Evolutionary conservation across 108 stramenopile species (phyloP).

Genomic region (Chaetoceros tenuissimus): DNA sequence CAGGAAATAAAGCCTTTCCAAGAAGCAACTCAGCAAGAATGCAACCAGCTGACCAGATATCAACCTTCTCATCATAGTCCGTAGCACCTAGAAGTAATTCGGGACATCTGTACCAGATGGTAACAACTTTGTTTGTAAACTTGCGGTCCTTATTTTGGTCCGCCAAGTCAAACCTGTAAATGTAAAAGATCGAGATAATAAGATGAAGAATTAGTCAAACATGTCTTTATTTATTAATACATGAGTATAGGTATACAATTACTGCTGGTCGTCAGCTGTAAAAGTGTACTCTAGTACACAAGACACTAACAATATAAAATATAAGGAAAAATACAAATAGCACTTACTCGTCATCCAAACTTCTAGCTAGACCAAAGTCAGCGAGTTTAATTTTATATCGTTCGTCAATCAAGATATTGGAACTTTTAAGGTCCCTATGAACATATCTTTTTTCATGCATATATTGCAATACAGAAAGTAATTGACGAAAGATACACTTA

Average conservation of each 20-base stretch:
- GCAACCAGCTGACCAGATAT: constrained; percentile 97
- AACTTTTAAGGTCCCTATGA: constrained; percentile 76
- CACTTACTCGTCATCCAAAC: constrained; percentile 49
- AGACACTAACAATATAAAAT: too few species aligned
- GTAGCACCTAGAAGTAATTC: constrained; percentile 84
- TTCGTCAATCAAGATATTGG: constrained; percentile 85
- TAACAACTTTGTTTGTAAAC: constrained; percentile 75
- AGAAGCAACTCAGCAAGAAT: constrained; percentile 90
- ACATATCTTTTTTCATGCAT: constrained; percentile 75
- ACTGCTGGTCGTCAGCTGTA: too few species aligned
- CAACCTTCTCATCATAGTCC: constrained; percentile 73
- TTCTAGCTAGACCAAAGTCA: constrained; percentile 82
- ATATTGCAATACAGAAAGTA: constrained; percentile 63
- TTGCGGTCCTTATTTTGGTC: background rate
- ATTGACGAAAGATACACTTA: constrained; percentile 62
- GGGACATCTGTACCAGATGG: constrained; percentile 89
- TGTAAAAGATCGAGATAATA: too few species aligned
- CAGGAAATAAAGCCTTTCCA: constrained; percentile 90
- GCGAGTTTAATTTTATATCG: constrained; percentile 78
- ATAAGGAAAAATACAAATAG: too few species aligned
- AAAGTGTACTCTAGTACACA: too few species aligned
- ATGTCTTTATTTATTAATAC: too few species aligned
- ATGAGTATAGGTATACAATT: too few species aligned
- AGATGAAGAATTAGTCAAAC: too few species aligned
- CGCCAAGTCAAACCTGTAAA: background rate